Conservation (phyloP, 2,329 filamentous ascomycete genomes). For the Colletotrichum gigasporum region DNA sequence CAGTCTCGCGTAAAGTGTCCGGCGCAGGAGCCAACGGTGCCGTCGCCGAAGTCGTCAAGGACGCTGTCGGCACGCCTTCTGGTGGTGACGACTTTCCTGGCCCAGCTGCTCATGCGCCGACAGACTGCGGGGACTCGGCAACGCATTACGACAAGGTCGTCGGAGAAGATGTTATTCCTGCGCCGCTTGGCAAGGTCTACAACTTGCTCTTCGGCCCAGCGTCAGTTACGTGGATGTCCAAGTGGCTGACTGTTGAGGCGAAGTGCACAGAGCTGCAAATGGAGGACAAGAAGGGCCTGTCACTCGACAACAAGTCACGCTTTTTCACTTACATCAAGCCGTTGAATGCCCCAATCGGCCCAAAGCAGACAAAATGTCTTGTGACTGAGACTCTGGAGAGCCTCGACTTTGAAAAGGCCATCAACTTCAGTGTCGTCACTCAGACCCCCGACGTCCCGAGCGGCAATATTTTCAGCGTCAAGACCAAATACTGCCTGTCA, state of each 20-base stretch:
- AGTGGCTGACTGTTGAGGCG: conserved; percentile 86
- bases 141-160: conserved; percentile 86
- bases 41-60: conserved; percentile 59
- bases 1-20: conserved; percentile 77
- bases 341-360: conserved; percentile 83
- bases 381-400: conserved; percentile 86
- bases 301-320: conserved; percentile 77
- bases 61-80: conserved; percentile 52
- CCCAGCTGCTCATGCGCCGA: conserved; percentile 81
- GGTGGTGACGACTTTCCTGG: conserved; percentile 79
- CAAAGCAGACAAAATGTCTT: conserved; percentile 93
- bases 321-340: conserved; percentile 93
- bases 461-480: conserved; percentile 89
- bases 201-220: conserved; percentile 84
- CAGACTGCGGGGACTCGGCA: conserved; percentile 82
- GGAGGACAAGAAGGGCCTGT: conserved; percentile 83
- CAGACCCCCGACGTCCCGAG: conserved; percentile 95
- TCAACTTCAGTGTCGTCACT: conserved; percentile 83
- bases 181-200: conserved; percentile 92
- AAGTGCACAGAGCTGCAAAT: conserved; percentile 90
- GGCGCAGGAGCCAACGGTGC: conserved; percentile 58
- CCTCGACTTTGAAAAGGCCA: conserved; percentile 86
- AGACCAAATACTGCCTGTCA: conserved; percentile 93
- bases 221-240: conserved; percentile 84
- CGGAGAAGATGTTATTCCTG: conserved; percentile 86